Evolutionary conservation across 2,329 filamentous ascomycete genomes (phyloP).

Genomic region (Exophiala phaeomuriformis): DNA sequence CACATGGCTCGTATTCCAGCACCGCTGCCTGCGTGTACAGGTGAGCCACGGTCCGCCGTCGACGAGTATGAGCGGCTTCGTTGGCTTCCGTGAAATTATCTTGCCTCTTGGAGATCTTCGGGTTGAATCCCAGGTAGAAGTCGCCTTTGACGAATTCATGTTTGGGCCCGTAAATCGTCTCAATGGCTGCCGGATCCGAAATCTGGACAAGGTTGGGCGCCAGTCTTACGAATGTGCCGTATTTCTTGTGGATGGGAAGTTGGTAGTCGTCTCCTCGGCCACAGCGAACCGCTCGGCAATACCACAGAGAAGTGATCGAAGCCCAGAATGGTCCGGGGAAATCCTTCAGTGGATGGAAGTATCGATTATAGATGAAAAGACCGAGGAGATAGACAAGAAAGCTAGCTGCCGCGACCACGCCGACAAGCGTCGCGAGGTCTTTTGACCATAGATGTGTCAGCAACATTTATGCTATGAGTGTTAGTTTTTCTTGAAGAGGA

Average conservation of each 20-base stretch:
- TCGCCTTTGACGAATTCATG: conserved; percentile 17
- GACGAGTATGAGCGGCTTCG: conserved; percentile 15
- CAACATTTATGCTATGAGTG: conserved; percentile 6
- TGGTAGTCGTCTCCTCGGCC: conserved; percentile 15
- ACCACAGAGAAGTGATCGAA: conserved; percentile 20
- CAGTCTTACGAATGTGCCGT: conserved; percentile 21
- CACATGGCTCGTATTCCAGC: conserved; percentile 23
- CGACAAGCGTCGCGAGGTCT: neutral
- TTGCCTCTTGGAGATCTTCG: conserved; percentile 10
- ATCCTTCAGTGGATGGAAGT: conserved; percentile 19
- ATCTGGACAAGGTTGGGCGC: conserved; percentile 17
- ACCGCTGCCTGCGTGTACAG: conserved; percentile 23
- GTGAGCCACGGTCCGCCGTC: conserved; percentile 15
- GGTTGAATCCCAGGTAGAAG: conserved; percentile 20
- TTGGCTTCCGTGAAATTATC: conserved; percentile 18
- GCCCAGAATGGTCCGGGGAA: conserved; percentile 23
- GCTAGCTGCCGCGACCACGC: neutral
- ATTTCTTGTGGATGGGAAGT: conserved; percentile 22
- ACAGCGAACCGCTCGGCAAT: conserved; percentile 14
- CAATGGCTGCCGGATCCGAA: conserved; percentile 17
- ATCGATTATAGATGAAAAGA: conserved; percentile 16
- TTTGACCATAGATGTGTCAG: conserved; percentile 5
- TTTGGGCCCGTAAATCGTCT: conserved; percentile 16
- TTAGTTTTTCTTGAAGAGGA: no score
- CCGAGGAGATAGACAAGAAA: conserved; percentile 9